Base-by-base conservation (phyloP, 2,329 filamentous ascomycete genomes). In the Ilyonectria destructans region DNA sequence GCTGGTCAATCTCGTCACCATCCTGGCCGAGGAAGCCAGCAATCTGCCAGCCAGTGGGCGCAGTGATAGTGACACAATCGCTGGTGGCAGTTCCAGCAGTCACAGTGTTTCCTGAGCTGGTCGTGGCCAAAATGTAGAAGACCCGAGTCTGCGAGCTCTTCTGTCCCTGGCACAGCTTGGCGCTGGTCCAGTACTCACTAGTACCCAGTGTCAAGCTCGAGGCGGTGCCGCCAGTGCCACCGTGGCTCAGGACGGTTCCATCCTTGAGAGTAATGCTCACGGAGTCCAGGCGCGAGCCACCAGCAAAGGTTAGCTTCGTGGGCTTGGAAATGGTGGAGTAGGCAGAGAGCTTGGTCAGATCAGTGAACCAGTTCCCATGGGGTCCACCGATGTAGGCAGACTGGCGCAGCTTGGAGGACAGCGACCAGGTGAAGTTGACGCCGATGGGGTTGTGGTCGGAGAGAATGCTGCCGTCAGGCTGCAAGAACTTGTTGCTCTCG, bases 391-490 rank as follows among this genome's bases (percentile, higher is more conserved):
- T 21, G 29, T 35, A 58, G 35, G 31, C 26, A 12, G 58, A 58
- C 63, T 66, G 63, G 45, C 63, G 58, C 15, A 66, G 21, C 7
- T 37, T 29, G 12, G 51, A 37, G 1, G 58, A 61, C 15, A 61
- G 17, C 3, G 62, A 58, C 64, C 65, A 85, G 71, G 82, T 80
- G 75, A 90, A 85, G 73, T 86, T 81, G n/a, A 88, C 85, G n/a
- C 83, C 80, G 62, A 92, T 82, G 1, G 90, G 89, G 78, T 92
- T 91, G 75, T 92, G 90, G 76, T 92, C 90, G 1, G 87, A 87
- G 29, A 92, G 81, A 19, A 91, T 82, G 68, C 77, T 85, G 31
- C 88, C 89, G 69, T 90, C 81, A 3, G 82, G 55, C 75, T 90
- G 86, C 15, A 91, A 78, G 80, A 92, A 93, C 72, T 82, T 83